A percentile compares a stretch with the other conserved stretches of the same genome.
phyloP scores from a whole-genome alignment of 257 asterid genomes.

The Primulina huaijiensis region DNA sequence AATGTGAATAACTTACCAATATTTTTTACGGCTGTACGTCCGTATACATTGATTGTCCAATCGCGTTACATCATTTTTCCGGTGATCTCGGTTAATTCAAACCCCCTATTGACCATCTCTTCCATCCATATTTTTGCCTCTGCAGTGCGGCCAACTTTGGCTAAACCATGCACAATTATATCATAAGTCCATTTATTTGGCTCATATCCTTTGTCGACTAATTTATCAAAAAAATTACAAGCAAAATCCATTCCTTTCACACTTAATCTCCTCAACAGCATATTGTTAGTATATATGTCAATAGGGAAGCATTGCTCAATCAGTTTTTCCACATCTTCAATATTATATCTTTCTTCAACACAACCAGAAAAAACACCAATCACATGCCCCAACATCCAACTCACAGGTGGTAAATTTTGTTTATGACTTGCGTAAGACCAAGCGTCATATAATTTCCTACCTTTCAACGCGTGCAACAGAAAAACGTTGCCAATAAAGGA shows the following conservation, averaged over 20 bases:
- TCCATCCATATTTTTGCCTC: constrained; percentile 63
- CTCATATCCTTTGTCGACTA: constrained; percentile 49
- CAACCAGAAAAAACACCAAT: constrained; percentile 59
- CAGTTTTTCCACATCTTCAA: constrained; percentile 46
- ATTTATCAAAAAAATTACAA: constrained; percentile 36
- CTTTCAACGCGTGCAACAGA: constrained; percentile 55
- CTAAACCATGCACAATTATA: constrained; percentile 50
- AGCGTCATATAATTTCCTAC: constrained; percentile 33
- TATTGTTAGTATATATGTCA: constrained; percentile 60
- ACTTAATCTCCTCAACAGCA: constrained; percentile 62
- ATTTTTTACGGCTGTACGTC: constrained; percentile 8
- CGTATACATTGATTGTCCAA: constrained; percentile 13
- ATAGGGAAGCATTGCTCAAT: constrained; percentile 53
- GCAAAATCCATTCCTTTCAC: constrained; percentile 41
- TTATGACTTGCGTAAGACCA: constrained; percentile 43
- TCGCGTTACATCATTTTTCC: constrained; percentile 20
- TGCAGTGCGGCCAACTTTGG: constrained; percentile 43
- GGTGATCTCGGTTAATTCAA: constrained; percentile 39
- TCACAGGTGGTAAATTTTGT: constrained; percentile 34
- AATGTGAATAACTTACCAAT: constrained; percentile 26
- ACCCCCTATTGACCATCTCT: constrained; percentile 57
- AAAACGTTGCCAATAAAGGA: constrained; percentile 76
- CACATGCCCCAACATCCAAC: constrained; percentile 57
- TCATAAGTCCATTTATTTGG: constrained; percentile 76
- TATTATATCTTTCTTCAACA: constrained; percentile 35